Conservation (phyloP, 805 yeast genomes). For the Yarrowia sp. region DNA sequence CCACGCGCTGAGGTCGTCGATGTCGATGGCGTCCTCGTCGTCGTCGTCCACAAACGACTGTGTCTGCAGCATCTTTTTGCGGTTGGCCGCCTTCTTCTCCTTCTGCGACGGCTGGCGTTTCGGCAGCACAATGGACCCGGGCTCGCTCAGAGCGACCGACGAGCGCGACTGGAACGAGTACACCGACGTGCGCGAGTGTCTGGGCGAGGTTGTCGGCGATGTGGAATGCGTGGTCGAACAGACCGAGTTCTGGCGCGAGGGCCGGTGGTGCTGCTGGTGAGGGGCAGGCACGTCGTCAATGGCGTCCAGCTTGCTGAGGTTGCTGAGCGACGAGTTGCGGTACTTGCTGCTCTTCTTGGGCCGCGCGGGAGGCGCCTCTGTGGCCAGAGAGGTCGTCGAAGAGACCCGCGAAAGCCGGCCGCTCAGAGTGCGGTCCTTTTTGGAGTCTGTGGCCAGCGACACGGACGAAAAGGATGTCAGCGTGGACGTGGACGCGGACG, state of each 20-base stretch:
- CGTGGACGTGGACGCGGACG: constrained; percentile 4
- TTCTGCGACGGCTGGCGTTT: neutral
- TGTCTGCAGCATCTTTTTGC: constrained; percentile 1
- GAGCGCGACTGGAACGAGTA: constrained; percentile 23
- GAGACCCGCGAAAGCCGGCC: neutral
- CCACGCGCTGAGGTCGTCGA: constrained; percentile 52
- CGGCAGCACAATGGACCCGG: neutral
- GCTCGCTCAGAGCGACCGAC: neutral
- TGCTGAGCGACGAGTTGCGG: constrained; percentile 11
- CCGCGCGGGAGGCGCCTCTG: neutral
- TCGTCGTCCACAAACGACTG: constrained; percentile 35
- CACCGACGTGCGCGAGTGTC: constrained; percentile 14
- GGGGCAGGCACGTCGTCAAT: constrained; percentile 2
- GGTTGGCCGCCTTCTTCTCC: neutral
- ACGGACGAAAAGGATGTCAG: neutral
- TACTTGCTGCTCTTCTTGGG: neutral
- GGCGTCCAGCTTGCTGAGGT: constrained; percentile 3
- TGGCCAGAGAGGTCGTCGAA: neutral
- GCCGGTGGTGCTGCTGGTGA: neutral
- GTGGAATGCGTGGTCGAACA: neutral
- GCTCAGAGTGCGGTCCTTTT: constrained; percentile 8
- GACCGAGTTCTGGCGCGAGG: neutral
- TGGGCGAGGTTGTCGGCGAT: constrained; percentile 2
- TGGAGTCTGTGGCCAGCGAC: neutral
- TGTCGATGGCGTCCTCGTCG: constrained; percentile 55